A percentile compares a stretch with the other conserved stretches of the same genome.
These are phyloP conservation scores for Globisporangium viniferum DNA, from an alignment of 352 stramenopile species.

Conservation along the genomic window DNA sequence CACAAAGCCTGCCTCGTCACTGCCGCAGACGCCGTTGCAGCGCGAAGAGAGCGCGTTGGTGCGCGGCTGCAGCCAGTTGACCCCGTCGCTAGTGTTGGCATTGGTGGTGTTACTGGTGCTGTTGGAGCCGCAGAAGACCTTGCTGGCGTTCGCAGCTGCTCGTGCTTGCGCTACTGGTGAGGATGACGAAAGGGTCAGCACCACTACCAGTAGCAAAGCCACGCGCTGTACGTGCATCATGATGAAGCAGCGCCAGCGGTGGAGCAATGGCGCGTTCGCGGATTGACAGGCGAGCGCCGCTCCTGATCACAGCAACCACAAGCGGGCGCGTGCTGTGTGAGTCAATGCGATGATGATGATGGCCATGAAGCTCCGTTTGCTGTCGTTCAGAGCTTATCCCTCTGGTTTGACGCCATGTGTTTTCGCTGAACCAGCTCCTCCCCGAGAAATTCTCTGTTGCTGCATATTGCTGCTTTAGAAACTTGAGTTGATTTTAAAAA, in stretches of 20 bases:
- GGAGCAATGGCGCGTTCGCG: neutral
- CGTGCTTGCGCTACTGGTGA: neutral
- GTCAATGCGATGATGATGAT: neutral
- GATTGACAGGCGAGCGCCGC: neutral
- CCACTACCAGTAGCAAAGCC: neutral
- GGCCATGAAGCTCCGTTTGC: neutral
- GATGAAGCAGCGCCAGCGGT: neutral
- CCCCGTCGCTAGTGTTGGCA: neutral
- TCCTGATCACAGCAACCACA: neutral
- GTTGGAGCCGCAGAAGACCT: neutral
- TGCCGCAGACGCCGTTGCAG: slow-evolving; percentile 6
- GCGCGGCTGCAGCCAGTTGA: slow-evolving; percentile 1
- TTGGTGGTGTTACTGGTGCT: neutral
- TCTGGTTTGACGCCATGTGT: neutral
- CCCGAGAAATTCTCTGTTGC: neutral
- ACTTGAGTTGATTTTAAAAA: neutral
- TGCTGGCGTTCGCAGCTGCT: neutral
- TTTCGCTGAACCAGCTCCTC: neutral
- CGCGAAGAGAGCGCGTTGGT: slow-evolving; percentile 7
- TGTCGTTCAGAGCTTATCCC: neutral
- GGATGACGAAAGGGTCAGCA: neutral
- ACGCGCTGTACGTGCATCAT: neutral
- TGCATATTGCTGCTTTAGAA: neutral
- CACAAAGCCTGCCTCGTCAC: neutral
- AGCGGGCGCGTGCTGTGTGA: neutral